Base-by-base conservation (phyloP, 225 moss, liverwort and hornwort species). In the Physcomitrellopsis africana region DNA sequence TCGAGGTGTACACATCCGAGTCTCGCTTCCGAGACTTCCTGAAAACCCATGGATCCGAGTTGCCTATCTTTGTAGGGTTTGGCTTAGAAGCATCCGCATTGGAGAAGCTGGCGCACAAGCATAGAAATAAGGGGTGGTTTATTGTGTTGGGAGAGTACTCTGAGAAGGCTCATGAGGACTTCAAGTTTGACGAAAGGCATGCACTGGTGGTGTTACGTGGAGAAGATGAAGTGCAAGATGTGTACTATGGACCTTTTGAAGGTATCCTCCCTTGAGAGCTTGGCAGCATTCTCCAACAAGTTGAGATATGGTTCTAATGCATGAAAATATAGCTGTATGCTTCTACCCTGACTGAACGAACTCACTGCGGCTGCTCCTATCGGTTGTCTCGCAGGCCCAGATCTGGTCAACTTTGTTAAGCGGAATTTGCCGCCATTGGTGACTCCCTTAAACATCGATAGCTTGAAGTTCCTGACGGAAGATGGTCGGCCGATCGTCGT, bases 181-280 rank as follows among this genome's bases (percentile, higher is more conserved):
- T 86, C 49, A 82, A 89, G 78, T 91, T 96, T 63, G 87, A 90
- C 81, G 89, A 90, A 57, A 79, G 51, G 11, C 92, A 90, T 27
- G 93, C 92, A n/a, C 67, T 96, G 67, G 87, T 93, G 23, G 89
- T 89, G 57, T 70, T 90, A 73, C 90, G 86, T 51, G 91, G 90
- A 41, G 76, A 83, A 53, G 41, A 86, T 58, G 84, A 87, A 64
- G 87, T 93, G 19, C 95, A 90, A 59, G 81, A 73, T 24, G 84
- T 90, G 16, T 92, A 83, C 60, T 93, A 92, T 69, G 95, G 95
- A 55, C 91, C 95, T 69, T 93, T 96, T 41, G 80, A 90, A 84
- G 95, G 93, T 94, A 90, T 11, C 65, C 61, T 10, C 19, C n/a
- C 17, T 48, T 18, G 49, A 72, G 48, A 1, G 44, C 60, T 51